A percentile compares a stretch with the other conserved stretches of the same genome.
Conservation (phyloP, 1,139 yeast species). For the Sugiyamaella novakii region DNA sequence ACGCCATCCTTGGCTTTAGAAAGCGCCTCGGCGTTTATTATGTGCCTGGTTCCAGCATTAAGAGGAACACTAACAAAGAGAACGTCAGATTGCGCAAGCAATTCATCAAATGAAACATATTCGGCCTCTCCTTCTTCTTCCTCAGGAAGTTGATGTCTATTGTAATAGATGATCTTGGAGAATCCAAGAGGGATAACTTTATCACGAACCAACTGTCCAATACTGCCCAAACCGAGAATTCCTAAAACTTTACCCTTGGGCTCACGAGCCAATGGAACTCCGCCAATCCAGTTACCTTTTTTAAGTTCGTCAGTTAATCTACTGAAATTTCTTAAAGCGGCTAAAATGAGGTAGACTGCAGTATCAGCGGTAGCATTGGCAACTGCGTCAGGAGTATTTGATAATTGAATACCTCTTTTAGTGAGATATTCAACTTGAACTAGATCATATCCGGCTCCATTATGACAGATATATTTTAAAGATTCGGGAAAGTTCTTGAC, state of each 20-base stretch:
- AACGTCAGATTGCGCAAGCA: conserved; percentile 58
- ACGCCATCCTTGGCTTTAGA: conserved; percentile 68
- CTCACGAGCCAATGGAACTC: conserved; percentile 47
- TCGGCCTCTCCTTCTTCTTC: conserved; percentile 57
- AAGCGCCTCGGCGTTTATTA: conserved; percentile 56
- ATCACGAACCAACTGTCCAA: conserved; percentile 73
- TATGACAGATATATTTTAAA: conserved; percentile 68
- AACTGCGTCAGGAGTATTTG: conserved; percentile 71
- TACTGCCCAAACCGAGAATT: conserved; percentile 80
- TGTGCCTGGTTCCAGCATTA: conserved; percentile 53
- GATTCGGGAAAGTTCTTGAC: conserved; percentile 59
- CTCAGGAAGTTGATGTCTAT: conserved; percentile 55
- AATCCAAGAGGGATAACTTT: conserved; percentile 67
- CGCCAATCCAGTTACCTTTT: conserved; percentile 41
- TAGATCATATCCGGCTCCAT: conserved; percentile 91
- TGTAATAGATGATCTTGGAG: conserved; percentile 61
- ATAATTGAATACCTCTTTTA: conserved; percentile 55
- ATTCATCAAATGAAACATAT: conserved; percentile 58
- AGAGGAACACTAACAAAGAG: conserved; percentile 67
- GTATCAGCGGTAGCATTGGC: conserved; percentile 79
- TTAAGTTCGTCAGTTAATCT: conserved; percentile 45
- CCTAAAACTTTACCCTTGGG: conserved; percentile 70
- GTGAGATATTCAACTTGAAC: conserved; percentile 55
- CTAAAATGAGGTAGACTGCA: conserved; percentile 59
- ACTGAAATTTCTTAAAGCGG: conserved; percentile 63